Conservation (phyloP, 352 stramenopile species). For the Globisporangium polare region DNA sequence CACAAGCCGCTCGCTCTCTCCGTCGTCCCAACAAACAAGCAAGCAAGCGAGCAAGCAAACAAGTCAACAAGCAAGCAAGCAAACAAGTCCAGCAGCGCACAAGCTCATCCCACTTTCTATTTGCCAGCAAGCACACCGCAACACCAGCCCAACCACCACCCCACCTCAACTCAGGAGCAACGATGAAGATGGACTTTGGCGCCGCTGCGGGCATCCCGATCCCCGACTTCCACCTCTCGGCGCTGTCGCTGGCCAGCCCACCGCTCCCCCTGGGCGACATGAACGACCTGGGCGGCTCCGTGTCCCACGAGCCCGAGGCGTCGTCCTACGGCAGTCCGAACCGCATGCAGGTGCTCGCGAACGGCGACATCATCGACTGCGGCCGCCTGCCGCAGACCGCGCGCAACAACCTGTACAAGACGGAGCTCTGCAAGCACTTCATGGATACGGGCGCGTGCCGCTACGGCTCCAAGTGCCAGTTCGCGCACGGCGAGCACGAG, state of each 20-base stretch:
- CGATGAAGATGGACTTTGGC: slow-evolving; percentile 16
- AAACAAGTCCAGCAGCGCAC: background rate
- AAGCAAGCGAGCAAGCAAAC: background rate
- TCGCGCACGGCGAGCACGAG: slow-evolving; percentile 84
- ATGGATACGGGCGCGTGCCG: slow-evolving; percentile 82
- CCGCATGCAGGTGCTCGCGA: slow-evolving; percentile 77
- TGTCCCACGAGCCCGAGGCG: background rate
- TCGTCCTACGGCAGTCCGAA: slow-evolving; percentile 41
- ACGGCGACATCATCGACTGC: slow-evolving; percentile 85
- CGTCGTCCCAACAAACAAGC: slow-evolving; percentile 1
- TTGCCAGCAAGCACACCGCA: background rate
- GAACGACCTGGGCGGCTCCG: slow-evolving; percentile 14
- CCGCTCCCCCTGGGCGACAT: background rate
- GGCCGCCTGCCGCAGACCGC: slow-evolving; percentile 66
- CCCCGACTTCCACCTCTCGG: slow-evolving; percentile 1
- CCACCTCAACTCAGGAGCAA: background rate
- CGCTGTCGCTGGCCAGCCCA: background rate
- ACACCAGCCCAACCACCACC: background rate
- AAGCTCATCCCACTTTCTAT: slow-evolving; percentile 5
- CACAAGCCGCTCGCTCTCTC: slow-evolving; percentile 1
- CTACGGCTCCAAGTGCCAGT: slow-evolving; percentile 89
- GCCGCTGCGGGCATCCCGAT: slow-evolving; percentile 1
- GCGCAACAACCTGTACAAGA: slow-evolving; percentile 91
- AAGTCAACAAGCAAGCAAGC: background rate
- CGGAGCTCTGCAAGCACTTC: slow-evolving; percentile 89